A percentile compares a stretch with the other conserved stretches of the same genome.
These are phyloP conservation scores for Lumnitzera racemosa DNA, from an alignment of 345 rosid species.

Conservation along the genomic window DNA sequence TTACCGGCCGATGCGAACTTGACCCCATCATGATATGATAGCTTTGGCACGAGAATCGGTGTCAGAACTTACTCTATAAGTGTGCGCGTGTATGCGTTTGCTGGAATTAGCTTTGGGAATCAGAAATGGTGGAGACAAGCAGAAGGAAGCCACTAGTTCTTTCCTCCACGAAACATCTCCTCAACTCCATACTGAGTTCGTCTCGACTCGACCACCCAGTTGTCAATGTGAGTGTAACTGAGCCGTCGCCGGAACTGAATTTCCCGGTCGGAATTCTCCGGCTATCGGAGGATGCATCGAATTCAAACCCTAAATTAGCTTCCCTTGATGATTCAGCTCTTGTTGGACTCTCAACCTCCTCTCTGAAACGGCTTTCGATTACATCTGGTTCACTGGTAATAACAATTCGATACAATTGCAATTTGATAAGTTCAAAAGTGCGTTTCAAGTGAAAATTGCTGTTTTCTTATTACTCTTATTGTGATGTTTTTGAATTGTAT, in stretches of 20 bases:
- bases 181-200: slow-evolving; percentile 50
- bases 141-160: slow-evolving; percentile 75
- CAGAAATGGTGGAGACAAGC: slow-evolving; percentile 50
- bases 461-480: no score
- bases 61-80: no score
- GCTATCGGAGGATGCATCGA: slow-evolving; percentile 21
- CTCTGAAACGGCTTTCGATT: slow-evolving; percentile 55
- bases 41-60: no score
- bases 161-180: slow-evolving; percentile 59
- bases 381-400: slow-evolving; percentile 78
- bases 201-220: slow-evolving; percentile 14
- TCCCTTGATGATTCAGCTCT: slow-evolving; percentile 56
- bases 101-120: not conserved
- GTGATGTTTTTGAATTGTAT: no score
- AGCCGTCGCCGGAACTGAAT: slow-evolving; percentile 13
- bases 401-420: not conserved
- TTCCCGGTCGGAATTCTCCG: slow-evolving; percentile 73
- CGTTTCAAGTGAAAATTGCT: no score
- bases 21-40: no score
- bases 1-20: no score
- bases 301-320: slow-evolving; percentile 27
- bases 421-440: not conserved
- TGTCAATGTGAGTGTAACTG: slow-evolving; percentile 5
- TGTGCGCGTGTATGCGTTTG: no score
- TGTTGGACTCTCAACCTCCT: slow-evolving; percentile 58